Base-by-base conservation (phyloP, 495 filamentous ascomycete genomes). In the Podospora fimiseda region DNA sequence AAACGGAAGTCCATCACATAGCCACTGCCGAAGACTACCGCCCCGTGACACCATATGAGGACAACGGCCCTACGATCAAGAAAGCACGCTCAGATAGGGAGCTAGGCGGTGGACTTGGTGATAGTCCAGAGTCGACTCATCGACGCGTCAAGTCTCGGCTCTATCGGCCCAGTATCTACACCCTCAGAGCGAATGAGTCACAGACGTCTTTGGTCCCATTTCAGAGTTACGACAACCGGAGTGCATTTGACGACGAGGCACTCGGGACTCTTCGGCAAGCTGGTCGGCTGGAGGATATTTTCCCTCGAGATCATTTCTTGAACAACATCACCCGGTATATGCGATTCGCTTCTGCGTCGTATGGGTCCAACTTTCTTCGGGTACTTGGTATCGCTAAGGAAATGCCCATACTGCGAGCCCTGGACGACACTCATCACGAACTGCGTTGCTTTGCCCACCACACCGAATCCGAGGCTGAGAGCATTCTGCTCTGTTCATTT, bases 311-410 rank as follows among this genome's bases (percentile, higher is more conserved):
- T 43, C 85, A 87, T 57, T 75, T 90, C 39, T 71, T 87, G 1
- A 77, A 79, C 37, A 90, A 90, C 59, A 80, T 90, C 14, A 74
- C 83, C 15, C 79, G 87, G 30, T 91, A 87, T 59, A 84, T 84
- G 67, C 84, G 86, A 0, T 90, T 89, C 63, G 80, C 87, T 1
- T 88, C 86, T 11, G 87, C 87, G 0, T 83, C 84, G 0, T 91
- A 91, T 52, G 87, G 87, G 1, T 76, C 84, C 2, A 81, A 74
- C 53, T 88, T 89, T 21, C 73, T 89, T 21, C 78, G 81, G 37
- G 70, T 89, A 14, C 80, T 89, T 75, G 87, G 87, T 3, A 80
- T 88, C 44, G 64, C 65, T 21, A 75, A 70, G 45, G 64, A 69
- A n/a, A 72, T 77, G 40, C 74, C 75, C 15, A 67, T 63, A 3